Percentiles rank a stretch among this genome's conserved stretches.
These are phyloP conservation scores for Lactarius tabidus DNA, from an alignment of 768 basidiomycete species.

Conservation along the genomic window DNA sequence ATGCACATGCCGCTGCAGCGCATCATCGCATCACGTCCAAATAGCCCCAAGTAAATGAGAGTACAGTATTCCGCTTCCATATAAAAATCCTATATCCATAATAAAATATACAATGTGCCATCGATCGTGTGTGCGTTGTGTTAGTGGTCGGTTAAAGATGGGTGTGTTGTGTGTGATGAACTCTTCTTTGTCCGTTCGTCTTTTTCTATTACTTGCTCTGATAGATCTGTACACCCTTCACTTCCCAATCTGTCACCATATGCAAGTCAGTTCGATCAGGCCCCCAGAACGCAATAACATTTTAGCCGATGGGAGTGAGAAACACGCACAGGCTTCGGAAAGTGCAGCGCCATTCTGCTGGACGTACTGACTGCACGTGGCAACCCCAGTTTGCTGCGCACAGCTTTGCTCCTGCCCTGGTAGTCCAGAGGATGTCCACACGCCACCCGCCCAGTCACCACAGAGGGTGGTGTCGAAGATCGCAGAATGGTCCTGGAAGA, in stretches of 20 bases:
- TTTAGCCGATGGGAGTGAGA: not conserved
- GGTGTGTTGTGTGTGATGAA: not conserved
- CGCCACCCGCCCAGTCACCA: slow-evolving; percentile 85
- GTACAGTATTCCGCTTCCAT: not conserved
- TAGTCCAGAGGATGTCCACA: slow-evolving; percentile 69
- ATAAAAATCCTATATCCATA: not conserved
- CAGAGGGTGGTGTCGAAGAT: slow-evolving; percentile 89
- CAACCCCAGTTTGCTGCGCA: slow-evolving; percentile 73
- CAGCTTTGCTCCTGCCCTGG: slow-evolving; percentile 88
- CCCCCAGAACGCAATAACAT: not conserved
- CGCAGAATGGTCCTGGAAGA: slow-evolving; percentile 69
- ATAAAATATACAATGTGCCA: slow-evolving; percentile 10
- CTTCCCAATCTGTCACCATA: slow-evolving; percentile 67
- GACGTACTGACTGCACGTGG: slow-evolving; percentile 78
- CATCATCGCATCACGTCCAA: not conserved
- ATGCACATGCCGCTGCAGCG: not conserved
- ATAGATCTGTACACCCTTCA: slow-evolving; percentile 70
- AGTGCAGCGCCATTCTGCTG: slow-evolving; percentile 66
- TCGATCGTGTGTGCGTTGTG: slow-evolving; percentile 2
- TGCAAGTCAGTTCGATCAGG: slow-evolving; percentile 9
- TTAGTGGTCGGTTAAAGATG: not conserved
- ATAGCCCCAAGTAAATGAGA: not conserved
- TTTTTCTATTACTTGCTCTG: slow-evolving; percentile 34
- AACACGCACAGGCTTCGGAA: slow-evolving; percentile 68
- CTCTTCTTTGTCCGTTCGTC: not conserved